Evolutionary conservation across 2,329 filamentous ascomycete genomes (phyloP), one percentile per base, ranked within the genome.

Genomic region (Aspergillus carbonarius): DNA sequence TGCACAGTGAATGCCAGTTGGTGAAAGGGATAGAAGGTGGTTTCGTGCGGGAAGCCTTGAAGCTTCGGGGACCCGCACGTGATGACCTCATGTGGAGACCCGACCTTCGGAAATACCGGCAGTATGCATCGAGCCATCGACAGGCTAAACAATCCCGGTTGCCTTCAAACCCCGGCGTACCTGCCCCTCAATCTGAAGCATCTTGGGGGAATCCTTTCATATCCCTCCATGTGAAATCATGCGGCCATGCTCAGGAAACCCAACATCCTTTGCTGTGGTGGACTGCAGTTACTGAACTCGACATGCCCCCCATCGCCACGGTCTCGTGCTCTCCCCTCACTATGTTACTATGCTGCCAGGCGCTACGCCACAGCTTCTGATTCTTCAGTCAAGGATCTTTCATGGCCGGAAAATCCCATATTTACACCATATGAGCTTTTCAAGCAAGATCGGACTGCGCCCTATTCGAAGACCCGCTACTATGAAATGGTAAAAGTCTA

Each of bases 401-500:
- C 69, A 25, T 79, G 78, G 78, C 78, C 80, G 44, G 78, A 77
- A 15, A 76, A 76, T 47, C 63, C 72, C 15, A 68, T 70, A 3
- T 75, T 76, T 54, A 93, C 93, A 0, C 95, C 95, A 1, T 98
- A 99, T 78, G 91, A 98, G 70, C 91, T 99, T 71, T 88, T 98
- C 69, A 81, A 84, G 32, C 78, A 84, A 63, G 77, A 80, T 55
- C 84, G 79, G 66, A 79, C 80, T 58, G 86, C 85, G 13, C 83
- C 86, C 1, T 98, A 99, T 75, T 88, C 85, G 62, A 98, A 99
- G 76, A 78, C 82, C 44, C 86, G 86, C 60, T 99, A 92, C 82
- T 95, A 96, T 75, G 85, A 93, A 70, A 85, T 99, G 54, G 95
- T 96, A 58, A 99, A 98, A 79, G 81, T 96, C 48, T 99, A 99